Evolutionary conservation across 352 stramenopile species (phyloP).

Genomic region (Globisporangium sylvaticum): DNA sequence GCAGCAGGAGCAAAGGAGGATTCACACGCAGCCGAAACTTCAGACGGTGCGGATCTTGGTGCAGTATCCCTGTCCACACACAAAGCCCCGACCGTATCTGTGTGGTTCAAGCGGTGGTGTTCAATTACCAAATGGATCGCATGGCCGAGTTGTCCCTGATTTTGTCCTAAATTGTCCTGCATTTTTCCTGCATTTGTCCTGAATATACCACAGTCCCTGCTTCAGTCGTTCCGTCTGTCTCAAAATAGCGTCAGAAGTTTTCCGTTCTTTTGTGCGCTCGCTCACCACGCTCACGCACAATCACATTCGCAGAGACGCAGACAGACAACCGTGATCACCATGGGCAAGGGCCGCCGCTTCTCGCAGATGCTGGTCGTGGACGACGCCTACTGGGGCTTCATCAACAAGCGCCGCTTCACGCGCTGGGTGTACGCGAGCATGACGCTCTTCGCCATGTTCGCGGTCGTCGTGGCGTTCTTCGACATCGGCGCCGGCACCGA

Average conservation of each 20-base stretch:
- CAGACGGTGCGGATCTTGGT: neutral
- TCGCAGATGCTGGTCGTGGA: constrained; percentile 69
- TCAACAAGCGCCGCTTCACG: constrained; percentile 73
- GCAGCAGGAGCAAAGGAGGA: neutral
- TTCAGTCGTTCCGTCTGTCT: neutral
- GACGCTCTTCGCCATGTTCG: constrained; percentile 74
- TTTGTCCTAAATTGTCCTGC: too few species aligned
- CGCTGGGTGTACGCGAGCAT: constrained; percentile 68
- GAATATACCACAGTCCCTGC: neutral
- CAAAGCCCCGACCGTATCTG: too few species aligned
- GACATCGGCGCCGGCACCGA: constrained; percentile 53
- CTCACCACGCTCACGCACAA: neutral
- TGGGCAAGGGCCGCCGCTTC: constrained; percentile 61
- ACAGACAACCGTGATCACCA: constrained; percentile 13
- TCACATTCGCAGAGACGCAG: neutral
- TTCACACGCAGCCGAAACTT: neutral
- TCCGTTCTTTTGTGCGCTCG: neutral
- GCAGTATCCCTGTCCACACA: neutral
- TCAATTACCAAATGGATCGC: too few species aligned
- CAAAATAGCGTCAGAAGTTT: neutral
- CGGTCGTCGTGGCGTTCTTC: constrained; percentile 75
- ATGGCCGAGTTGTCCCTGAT: too few species aligned
- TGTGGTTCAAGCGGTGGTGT: too few species aligned
- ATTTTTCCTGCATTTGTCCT: too few species aligned
- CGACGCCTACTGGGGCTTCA: constrained; percentile 74